Percentiles rank a stretch among this genome's conserved stretches.
Conservation (phyloP, 129 eudicot species). For the Tanacetum coccineum region DNA sequence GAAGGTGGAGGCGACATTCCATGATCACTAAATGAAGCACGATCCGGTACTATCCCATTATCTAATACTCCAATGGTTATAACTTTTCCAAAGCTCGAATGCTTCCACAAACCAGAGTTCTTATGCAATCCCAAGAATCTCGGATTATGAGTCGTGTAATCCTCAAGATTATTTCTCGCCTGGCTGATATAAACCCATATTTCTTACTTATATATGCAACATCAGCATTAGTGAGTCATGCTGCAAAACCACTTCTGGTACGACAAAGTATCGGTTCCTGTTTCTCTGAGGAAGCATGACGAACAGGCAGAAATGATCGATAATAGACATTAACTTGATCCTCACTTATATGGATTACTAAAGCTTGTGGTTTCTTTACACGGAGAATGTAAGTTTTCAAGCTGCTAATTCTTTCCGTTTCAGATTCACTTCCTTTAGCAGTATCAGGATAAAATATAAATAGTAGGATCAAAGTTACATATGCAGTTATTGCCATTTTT, state of each 20-base stretch:
- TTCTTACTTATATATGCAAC: background rate
- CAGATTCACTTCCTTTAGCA: conserved; percentile 11
- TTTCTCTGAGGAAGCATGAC: background rate
- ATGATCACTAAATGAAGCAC: background rate
- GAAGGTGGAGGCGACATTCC: conserved; percentile 20
- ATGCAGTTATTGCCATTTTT: conserved; percentile 5
- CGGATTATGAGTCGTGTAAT: background rate
- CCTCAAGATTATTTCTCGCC: background rate
- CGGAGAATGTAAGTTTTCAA: conserved; percentile 33
- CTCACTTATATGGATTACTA: background rate
- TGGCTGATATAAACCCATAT: background rate
- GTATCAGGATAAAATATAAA: background rate
- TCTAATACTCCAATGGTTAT: background rate
- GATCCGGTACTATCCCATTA: background rate
- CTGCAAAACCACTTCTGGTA: too few relatives aligned
- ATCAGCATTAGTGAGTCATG: too few relatives aligned
- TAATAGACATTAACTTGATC: conserved; percentile 3
- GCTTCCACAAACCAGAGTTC: background rate
- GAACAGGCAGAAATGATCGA: conserved; percentile 23
- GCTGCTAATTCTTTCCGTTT: background rate
- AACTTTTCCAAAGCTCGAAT: background rate
- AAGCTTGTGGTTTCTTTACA: conserved; percentile 22
- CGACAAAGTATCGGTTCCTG: background rate
- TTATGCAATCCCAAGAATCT: background rate
- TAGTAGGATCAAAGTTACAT: conserved; percentile 20